phyloP scores from a whole-genome alignment of 2,329 filamentous ascomycete genomes.

The Aspergillus sp. region DNA sequence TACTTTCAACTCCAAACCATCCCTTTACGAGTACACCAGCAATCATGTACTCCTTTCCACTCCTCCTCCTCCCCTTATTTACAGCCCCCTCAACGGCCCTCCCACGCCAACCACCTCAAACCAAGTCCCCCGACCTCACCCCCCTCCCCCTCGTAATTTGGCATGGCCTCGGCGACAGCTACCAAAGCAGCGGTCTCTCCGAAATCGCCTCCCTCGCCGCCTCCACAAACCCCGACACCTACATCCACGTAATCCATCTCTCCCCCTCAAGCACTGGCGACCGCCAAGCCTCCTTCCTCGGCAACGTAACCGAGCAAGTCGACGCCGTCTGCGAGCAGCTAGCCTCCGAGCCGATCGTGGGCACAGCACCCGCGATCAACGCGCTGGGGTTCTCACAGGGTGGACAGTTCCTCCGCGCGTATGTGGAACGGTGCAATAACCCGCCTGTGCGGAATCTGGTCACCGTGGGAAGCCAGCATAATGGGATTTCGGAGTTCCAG shows the following conservation, averaged over 20 bases:
- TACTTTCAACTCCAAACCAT: neutral
- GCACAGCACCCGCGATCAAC: constrained; percentile 75
- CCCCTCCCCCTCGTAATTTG: constrained; percentile 88
- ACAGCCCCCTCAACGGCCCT: constrained; percentile 13
- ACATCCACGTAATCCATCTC: constrained; percentile 72
- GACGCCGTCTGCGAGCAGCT: constrained; percentile 70
- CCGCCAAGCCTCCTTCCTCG: constrained; percentile 79
- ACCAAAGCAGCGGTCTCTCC: constrained; percentile 66
- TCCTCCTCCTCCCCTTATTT: constrained; percentile 10
- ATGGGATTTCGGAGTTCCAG: constrained; percentile 80
- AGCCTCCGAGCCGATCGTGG: constrained; percentile 67
- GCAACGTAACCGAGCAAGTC: constrained; percentile 77
- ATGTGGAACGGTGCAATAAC: constrained; percentile 77
- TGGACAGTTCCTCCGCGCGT: constrained; percentile 88
- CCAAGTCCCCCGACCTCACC: constrained; percentile 15
- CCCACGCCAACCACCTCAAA: constrained; percentile 16
- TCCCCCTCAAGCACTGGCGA: constrained; percentile 61
- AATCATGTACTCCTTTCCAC: neutral
- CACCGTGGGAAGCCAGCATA: constrained; percentile 87
- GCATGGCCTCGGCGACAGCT: constrained; percentile 71
- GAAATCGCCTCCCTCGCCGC: constrained; percentile 65
- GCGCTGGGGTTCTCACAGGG: constrained; percentile 93
- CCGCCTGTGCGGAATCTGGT: constrained; percentile 71
- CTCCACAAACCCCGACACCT: constrained; percentile 69
- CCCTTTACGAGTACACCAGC: neutral